Base-by-base conservation (phyloP, 2,329 filamentous ascomycete species). In the Pseudopyricularia javanii region DNA sequence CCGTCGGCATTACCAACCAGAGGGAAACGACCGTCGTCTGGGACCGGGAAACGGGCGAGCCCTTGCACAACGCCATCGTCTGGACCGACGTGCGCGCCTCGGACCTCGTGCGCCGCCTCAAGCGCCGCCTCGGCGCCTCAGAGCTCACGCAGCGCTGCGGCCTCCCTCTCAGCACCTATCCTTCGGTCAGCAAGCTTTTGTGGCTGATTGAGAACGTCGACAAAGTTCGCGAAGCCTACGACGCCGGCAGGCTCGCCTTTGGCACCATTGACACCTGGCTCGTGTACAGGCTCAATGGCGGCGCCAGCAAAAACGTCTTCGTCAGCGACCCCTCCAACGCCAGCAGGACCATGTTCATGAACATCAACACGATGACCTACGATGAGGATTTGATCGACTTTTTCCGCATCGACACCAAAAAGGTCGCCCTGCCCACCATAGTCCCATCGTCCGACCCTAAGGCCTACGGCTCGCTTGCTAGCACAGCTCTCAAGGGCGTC, bases 261-360 rank as follows among this genome's bases (percentile, higher is more conserved):
- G 88, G 87, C 54, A 91, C 88, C 20, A 82, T 91, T 51, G 88
- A 93, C 64, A 77, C 85, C 2, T 93, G 88, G 88, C 70, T 93
- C 56, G 73, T 88, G 30, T 91, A 86, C 70, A 86, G 88, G 66
- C 75, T 91, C 50, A 86, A 91, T 60, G 87, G 86, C 54, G 83
- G 83, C 17, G 74, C 72, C 37, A 76, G 78, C 54, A 79, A 75
- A 53, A 78, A 83, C 53, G 66, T 87, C 52, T 80, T 85, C 63
- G 85, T 91, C 54, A 89, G 87, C 1, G 88, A 93, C 61, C 79
- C 84, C 6, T 86, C 85, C 54, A 93, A 93, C 64, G 87, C 88
- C n/a, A 88, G 85, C 3, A 74, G 87, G 58, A 91, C 88, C 45
- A 90, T 91, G 87, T 90, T 93, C 68, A 88, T 91, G 82, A 88